Base-by-base conservation (phyloP, 176 grass and related monocot genomes). In the Tillandsia leiboldiana region DNA sequence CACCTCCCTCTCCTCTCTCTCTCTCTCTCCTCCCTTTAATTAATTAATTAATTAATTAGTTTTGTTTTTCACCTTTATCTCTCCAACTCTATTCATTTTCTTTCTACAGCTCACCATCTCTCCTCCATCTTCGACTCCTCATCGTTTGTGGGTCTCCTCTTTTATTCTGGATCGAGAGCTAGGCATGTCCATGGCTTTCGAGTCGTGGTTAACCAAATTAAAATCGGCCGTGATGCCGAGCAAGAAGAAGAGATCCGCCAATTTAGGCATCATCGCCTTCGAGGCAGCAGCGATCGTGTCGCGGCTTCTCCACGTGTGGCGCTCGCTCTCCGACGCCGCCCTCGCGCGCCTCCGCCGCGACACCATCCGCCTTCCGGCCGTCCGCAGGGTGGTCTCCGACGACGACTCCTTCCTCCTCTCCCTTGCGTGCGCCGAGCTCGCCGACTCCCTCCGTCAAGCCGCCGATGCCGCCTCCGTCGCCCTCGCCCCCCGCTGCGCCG, bases 361-460 rank as follows among this genome's bases (percentile, higher is more conserved):
- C 3, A 78, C 75, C 71, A 51, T 97, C 53, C 50, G 78, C 12
- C 78, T 86, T 12, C 66, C 82, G 63, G 86, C 89, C 65, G 79
- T 92, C 51, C 75, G 74, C 77, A 92, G 85, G 84, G 59, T 92
- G 11, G 77, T 97, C 72, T 97, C 93, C 18, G 86, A 97, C 69
- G 72, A 90, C 53, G 86, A 97, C 13, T 48, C 80, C 13, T 79
- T 77, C 77, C 89, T 97, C 1, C 74, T 92, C 17, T 71, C 67
- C 20, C 81, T 92, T 26, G 93, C 88, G 17, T 77, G 84, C 73
- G 81, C 86, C 50, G 93, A 97, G 76, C 77, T 92, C 48, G 70
- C 78, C 5, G 93, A 97, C 33, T 65, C 82, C 33, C 83, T 97
- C 50, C 80, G 93, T 1, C 53, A 53, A 3, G 71, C 85, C 6